These are phyloP conservation scores for Daldinia grandis DNA, from an alignment of 495 filamentous ascomycete species.

Conservation along the genomic window DNA sequence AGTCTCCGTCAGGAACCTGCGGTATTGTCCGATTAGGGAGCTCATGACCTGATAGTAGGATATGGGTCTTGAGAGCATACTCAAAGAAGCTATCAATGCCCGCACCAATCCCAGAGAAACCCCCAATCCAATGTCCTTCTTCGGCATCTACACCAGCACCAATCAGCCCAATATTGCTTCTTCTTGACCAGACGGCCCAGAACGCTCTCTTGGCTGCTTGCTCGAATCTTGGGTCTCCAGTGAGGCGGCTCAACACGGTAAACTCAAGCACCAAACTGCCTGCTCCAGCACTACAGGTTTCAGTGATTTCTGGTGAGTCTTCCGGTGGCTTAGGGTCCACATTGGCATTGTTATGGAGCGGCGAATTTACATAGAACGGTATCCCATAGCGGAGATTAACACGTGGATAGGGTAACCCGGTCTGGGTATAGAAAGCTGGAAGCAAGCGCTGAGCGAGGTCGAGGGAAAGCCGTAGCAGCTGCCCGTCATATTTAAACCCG, in stretches of 20 bases:
- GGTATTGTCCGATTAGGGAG: conserved; percentile 59
- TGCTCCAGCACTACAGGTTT: conserved; percentile 95
- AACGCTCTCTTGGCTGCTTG: conserved; percentile 90
- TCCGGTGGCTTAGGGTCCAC: conserved; percentile 42
- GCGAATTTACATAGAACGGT: conserved; percentile 87
- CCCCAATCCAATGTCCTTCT: conserved; percentile 85
- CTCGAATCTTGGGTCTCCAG: conserved; percentile 86
- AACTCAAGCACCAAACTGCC: conserved; percentile 95
- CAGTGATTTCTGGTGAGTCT: conserved; percentile 76
- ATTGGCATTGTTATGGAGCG: conserved; percentile 59
- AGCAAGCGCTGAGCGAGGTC: conserved; percentile 85
- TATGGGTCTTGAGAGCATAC: conserved; percentile 93
- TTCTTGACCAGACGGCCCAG: conserved; percentile 90
- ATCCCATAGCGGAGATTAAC: conserved; percentile 94
- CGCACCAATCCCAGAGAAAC: conserved; percentile 90
- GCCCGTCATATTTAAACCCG: conserved; percentile 86
- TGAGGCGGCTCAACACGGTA: conserved; percentile 86
- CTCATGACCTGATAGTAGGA: conserved; percentile 79
- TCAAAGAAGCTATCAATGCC: conserved; percentile 98
- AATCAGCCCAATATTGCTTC: conserved; percentile 86
- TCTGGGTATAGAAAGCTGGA: conserved; percentile 87
- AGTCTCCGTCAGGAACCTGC: conserved; percentile 42
- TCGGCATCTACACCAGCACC: conserved; percentile 94
- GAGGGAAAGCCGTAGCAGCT: conserved; percentile 82
- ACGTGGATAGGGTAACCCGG: conserved; percentile 91